phyloP scores from a whole-genome alignment of 2,329 filamentous ascomycete genomes.

The Fusarium sp. region DNA sequence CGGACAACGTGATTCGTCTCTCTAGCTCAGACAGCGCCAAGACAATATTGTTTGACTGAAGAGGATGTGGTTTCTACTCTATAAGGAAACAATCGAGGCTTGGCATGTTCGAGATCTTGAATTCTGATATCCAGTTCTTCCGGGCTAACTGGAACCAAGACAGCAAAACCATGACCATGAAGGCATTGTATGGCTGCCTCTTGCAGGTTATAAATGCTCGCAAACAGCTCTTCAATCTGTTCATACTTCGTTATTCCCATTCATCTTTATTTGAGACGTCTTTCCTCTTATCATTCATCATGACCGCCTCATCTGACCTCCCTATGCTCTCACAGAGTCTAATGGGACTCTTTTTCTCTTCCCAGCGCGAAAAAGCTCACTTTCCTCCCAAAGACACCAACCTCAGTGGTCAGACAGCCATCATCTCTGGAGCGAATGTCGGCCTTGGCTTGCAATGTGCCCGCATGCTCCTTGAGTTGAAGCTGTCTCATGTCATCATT shows the following conservation, averaged over 20 bases:
- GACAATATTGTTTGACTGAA: conserved; percentile 2
- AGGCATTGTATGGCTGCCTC: background rate
- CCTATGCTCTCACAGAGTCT: background rate
- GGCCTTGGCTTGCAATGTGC: conserved; percentile 60
- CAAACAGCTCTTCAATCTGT: background rate
- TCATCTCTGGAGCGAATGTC: conserved; percentile 61
- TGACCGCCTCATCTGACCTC: background rate
- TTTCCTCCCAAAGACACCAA: conserved; percentile 5
- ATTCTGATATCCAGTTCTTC: background rate
- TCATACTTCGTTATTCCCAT: background rate
- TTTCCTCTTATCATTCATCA: background rate
- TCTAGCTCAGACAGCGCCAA: background rate
- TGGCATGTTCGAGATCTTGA: background rate
- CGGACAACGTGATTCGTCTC: background rate
- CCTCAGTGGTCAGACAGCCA: conserved; percentile 53
- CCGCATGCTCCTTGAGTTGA: conserved; percentile 53
- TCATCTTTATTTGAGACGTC: background rate
- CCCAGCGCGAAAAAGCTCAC: background rate
- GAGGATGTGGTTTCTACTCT: background rate
- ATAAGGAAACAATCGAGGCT: background rate
- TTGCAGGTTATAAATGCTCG: background rate
- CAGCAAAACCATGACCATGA: background rate
- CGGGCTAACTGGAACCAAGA: background rate
- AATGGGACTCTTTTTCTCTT: background rate
- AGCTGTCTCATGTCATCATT: conserved; percentile 57